A percentile compares a stretch with the other conserved stretches of the same genome.
Conservation (phyloP, 139 green algal genomes). For the Chlorella sorokiniana region DNA sequence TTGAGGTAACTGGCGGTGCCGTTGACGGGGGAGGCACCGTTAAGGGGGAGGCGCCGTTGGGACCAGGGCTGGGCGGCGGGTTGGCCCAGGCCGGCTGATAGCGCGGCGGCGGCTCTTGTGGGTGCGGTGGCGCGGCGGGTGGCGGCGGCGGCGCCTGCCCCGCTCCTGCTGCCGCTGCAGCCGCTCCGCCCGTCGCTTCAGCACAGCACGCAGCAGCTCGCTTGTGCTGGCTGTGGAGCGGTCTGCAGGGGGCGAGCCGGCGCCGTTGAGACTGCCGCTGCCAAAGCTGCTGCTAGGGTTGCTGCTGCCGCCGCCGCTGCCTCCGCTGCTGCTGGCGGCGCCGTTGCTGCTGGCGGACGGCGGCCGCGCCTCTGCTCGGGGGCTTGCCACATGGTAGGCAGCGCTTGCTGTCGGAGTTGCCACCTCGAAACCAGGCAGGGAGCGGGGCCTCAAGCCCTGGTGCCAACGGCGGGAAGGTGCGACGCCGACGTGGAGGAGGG, state of each 20-base stretch:
- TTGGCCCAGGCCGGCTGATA: too few species aligned
- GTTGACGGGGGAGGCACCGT: neutral
- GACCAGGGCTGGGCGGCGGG: too few species aligned
- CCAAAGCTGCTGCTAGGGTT: neutral
- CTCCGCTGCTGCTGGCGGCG: neutral
- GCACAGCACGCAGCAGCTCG: constrained; percentile 17
- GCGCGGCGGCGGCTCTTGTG: neutral
- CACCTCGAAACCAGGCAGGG: too few species aligned
- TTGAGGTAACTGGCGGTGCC: neutral
- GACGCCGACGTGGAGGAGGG: too few species aligned
- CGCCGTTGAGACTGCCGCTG: neutral
- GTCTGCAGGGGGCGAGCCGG: neutral
- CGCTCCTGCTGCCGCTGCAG: constrained; percentile 8
- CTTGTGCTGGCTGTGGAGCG: constrained; percentile 13
- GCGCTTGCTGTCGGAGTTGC: neutral
- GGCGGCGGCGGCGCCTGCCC: neutral
- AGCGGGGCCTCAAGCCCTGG: too few species aligned
- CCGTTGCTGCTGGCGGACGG: neutral
- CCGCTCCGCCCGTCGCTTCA: constrained; percentile 34
- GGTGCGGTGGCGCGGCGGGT: neutral
- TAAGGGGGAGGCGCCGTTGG: too few species aligned
- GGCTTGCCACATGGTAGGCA: neutral
- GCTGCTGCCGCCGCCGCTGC: neutral
- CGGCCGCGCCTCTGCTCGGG: neutral
- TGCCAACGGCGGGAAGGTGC: too few species aligned